phyloP scores from a whole-genome alignment of 805 yeast genomes.

The Komagataella pastoris region DNA sequence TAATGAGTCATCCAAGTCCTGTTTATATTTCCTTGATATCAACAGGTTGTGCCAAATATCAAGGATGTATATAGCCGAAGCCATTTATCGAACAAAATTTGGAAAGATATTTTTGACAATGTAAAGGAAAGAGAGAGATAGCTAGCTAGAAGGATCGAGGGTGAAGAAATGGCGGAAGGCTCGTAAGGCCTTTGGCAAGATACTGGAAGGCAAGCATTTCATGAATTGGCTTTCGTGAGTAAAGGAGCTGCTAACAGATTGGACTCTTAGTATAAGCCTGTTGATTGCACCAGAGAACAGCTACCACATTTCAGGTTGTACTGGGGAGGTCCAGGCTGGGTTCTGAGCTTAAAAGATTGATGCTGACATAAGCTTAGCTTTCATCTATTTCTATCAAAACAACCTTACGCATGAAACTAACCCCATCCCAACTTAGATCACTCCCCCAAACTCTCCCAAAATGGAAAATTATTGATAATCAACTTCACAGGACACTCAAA shows the following conservation, averaged over 20 bases:
- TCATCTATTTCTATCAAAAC: no score
- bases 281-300: background rate
- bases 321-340: no score
- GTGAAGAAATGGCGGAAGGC: background rate
- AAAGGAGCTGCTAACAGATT: background rate
- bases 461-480: constrained; percentile 12
- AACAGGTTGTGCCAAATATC: constrained; percentile 16
- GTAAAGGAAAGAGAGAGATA: background rate
- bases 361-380: background rate
- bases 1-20: constrained; percentile 13
- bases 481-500: constrained; percentile 21
- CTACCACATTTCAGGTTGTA: no score
- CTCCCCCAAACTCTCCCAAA: constrained; percentile 11
- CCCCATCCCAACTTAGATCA: background rate
- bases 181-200: background rate
- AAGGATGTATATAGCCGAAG: constrained; percentile 20
- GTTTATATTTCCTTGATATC: constrained; percentile 20
- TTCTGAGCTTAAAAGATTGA: no score
- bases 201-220: background rate
- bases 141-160: background rate
- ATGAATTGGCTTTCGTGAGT: background rate
- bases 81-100: constrained; percentile 10
- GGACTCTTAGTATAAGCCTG: background rate
- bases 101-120: background rate
- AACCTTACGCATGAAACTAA: background rate